Conservation (phyloP, 345 rosid genomes). For the Salix caprea region DNA sequence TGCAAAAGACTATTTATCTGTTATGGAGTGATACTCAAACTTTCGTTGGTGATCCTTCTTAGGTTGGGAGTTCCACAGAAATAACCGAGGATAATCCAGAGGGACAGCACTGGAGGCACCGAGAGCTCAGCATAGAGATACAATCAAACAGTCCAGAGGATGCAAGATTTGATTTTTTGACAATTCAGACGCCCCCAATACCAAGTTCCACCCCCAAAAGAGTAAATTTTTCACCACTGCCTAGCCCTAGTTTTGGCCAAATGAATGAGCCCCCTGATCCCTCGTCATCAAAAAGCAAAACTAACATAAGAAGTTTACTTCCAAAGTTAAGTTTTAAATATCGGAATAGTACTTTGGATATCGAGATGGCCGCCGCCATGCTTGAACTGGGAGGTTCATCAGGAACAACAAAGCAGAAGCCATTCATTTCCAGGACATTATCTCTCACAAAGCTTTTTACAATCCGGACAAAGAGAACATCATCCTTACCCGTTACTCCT, state of each 20-base stretch:
- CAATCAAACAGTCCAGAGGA: constrained; percentile 43
- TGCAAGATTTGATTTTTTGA: constrained; percentile 32
- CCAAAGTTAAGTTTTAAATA: constrained; percentile 75
- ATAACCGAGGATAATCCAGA: constrained; percentile 56
- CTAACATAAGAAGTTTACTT: constrained; percentile 51
- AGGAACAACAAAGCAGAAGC: constrained; percentile 25
- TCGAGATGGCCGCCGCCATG: constrained; percentile 71
- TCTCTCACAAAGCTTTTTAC: constrained; percentile 58
- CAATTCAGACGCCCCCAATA: constrained; percentile 45
- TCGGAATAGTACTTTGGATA: constrained; percentile 44
- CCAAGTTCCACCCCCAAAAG: constrained; percentile 57
- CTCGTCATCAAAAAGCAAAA: constrained; percentile 44
- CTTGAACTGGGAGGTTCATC: constrained; percentile 58
- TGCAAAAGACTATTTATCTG: background rate
- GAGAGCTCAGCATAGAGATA: constrained; percentile 41
- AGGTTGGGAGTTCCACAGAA: constrained; percentile 54
- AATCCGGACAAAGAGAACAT: constrained; percentile 47
- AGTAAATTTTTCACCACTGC: constrained; percentile 78
- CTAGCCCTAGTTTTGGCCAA: constrained; percentile 49
- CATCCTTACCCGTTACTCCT: constrained; percentile 70
- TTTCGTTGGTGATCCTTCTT: constrained; percentile 9
- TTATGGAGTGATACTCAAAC: background rate
- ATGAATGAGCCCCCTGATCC: constrained; percentile 31
- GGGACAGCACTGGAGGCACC: constrained; percentile 21
- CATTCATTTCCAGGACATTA: constrained; percentile 47